Evolutionary conservation across 1,284 basidiomycete species (phyloP).

Genomic region (Malassezia restricta): DNA sequence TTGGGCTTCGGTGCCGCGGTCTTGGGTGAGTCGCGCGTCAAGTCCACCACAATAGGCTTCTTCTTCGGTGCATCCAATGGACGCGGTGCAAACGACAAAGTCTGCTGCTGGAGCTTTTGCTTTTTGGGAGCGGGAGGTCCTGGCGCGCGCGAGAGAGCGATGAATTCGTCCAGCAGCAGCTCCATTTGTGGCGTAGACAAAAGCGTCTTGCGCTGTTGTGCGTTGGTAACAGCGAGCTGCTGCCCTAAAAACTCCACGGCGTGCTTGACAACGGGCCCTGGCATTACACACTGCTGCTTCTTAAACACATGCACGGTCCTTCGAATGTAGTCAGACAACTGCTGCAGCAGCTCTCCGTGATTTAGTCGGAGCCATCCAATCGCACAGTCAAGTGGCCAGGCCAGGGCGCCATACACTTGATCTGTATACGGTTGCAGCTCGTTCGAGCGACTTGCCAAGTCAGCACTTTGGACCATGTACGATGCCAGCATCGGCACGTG

Average conservation of each 20-base stretch:
- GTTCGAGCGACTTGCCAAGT: slow-evolving; percentile 13
- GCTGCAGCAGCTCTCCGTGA: slow-evolving; percentile 38
- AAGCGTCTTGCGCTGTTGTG: slow-evolving; percentile 24
- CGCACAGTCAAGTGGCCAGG: slow-evolving; percentile 31
- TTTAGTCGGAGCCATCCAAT: slow-evolving; percentile 43
- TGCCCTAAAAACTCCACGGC: slow-evolving; percentile 33
- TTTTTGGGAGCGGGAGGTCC: slow-evolving; percentile 7
- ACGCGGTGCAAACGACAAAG: slow-evolving; percentile 8
- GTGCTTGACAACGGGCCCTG: slow-evolving; percentile 20
- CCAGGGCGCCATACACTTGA: slow-evolving; percentile 18
- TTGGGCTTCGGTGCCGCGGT: slow-evolving; percentile 6
- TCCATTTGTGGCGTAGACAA: slow-evolving; percentile 29
- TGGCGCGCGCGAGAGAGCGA: slow-evolving; percentile 16
- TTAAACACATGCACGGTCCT: slow-evolving; percentile 30
- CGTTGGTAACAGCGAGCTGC: slow-evolving; percentile 30
- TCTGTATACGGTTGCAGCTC: background rate
- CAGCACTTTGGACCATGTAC: slow-evolving; percentile 35
- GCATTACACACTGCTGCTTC: slow-evolving; percentile 20
- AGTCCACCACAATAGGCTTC: slow-evolving; percentile 5
- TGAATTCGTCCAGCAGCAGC: slow-evolving; percentile 22
- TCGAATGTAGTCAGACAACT: slow-evolving; percentile 33
- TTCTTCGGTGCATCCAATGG: background rate
- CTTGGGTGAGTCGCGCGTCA: slow-evolving; percentile 1
- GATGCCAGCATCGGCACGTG: slow-evolving; percentile 38
- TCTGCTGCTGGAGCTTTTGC: slow-evolving; percentile 9